Conservation (phyloP, 1,139 yeast species). For the Arxiozyma telluris region DNA sequence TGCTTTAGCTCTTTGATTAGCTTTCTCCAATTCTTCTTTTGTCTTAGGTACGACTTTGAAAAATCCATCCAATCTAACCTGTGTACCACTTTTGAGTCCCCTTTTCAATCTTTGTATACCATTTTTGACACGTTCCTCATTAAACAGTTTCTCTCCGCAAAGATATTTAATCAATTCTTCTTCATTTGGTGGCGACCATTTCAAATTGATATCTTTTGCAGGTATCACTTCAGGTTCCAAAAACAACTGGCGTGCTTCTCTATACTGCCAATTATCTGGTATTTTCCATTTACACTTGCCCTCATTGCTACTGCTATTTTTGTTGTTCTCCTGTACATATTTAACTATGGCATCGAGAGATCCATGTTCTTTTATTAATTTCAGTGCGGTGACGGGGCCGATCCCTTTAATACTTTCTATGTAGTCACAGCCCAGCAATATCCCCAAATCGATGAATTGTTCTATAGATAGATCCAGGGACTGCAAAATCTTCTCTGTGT, state of each 20-base stretch:
- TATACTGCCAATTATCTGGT: conserved; percentile 93
- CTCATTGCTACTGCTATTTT: conserved; percentile 33
- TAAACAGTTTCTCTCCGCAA: conserved; percentile 54
- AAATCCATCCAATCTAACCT: conserved; percentile 88
- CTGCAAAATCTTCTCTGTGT: conserved; percentile 57
- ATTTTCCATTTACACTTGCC: conserved; percentile 59
- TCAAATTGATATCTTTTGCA: conserved; percentile 53
- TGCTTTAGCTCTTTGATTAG: conserved; percentile 36
- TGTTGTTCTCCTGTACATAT: conserved; percentile 31
- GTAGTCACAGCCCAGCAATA: conserved; percentile 91
- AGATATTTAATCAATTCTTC: conserved; percentile 32
- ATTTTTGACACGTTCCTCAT: conserved; percentile 79
- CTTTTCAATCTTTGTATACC: conserved; percentile 83
- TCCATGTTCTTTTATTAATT: conserved; percentile 78
- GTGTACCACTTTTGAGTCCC: conserved; percentile 77
- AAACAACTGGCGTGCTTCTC: conserved; percentile 79
- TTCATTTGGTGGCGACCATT: conserved; percentile 46
- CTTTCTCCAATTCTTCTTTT: conserved; percentile 34
- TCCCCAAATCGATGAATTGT: conserved; percentile 85
- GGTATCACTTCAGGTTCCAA: conserved; percentile 67
- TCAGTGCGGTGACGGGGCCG: conserved; percentile 90
- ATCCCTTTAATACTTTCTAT: conserved; percentile 92
- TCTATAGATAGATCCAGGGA: conserved; percentile 64
- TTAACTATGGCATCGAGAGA: conserved; percentile 70
- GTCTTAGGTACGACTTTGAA: conserved; percentile 62